A percentile compares a stretch with the other conserved stretches of the same genome.
These are phyloP conservation scores for Dissoconium aciculare DNA, from an alignment of 2,329 filamentous ascomycete genomes.

Conservation along the genomic window DNA sequence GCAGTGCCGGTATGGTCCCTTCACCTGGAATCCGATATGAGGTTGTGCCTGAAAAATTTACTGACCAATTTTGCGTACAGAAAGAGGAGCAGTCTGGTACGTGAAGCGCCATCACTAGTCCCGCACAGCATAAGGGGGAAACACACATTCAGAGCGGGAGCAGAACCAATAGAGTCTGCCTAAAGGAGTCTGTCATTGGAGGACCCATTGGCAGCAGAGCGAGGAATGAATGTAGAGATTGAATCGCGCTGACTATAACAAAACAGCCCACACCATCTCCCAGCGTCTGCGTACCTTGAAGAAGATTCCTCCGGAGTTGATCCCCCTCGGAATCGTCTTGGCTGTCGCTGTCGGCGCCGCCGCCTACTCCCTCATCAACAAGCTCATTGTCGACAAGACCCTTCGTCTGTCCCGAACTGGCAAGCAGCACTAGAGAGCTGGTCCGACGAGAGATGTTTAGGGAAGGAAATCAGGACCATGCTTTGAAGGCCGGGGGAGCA, in stretches of 20 bases:
- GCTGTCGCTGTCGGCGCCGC: constrained; percentile 60
- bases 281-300: constrained; percentile 83
- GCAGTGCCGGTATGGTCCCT: constrained; percentile 22
- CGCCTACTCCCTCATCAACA: constrained; percentile 64
- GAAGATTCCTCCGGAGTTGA: constrained; percentile 83
- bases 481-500: no score
- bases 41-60: constrained; percentile 7
- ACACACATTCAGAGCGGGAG: no score
- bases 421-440: constrained; percentile 26
- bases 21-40: constrained; percentile 1
- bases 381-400: constrained; percentile 80
- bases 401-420: constrained; percentile 67
- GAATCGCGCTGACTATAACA: no score
- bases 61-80: constrained; percentile 37
- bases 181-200: no score
- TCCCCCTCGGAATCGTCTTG: constrained; percentile 84
- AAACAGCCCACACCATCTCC: constrained; percentile 81
- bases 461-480: no score
- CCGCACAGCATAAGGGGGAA: no score
- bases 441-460: no score
- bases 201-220: no score
- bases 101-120: no score
- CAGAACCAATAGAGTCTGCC: no score
- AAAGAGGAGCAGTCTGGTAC: constrained; percentile 51
- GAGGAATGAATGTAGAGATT: no score